Evolutionary conservation across 2,329 filamentous ascomycete genomes (phyloP).

Genomic region (Aspergillus sclerotialis): DNA sequence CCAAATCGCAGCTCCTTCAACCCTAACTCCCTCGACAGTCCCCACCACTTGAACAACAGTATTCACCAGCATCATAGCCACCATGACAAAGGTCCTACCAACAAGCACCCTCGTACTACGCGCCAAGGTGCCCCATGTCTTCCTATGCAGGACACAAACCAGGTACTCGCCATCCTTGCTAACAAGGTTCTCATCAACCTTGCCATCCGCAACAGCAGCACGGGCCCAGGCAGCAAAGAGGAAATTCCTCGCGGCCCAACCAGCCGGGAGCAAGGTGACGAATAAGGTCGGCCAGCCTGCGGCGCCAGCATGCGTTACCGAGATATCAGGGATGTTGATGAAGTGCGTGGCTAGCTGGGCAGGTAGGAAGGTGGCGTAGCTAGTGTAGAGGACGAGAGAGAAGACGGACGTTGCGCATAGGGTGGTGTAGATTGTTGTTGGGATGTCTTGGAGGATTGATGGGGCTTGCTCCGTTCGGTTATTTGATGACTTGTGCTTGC

Average conservation of each 20-base stretch:
- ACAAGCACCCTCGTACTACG: slow-evolving; percentile 57
- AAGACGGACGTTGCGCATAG: slow-evolving; percentile 68
- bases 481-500: slow-evolving; percentile 50
- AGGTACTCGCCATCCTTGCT: slow-evolving; percentile 65
- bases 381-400: slow-evolving; percentile 62
- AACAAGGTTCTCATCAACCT: slow-evolving; percentile 33
- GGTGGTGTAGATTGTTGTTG: slow-evolving; percentile 58
- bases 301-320: slow-evolving; percentile 58
- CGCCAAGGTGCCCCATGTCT: slow-evolving; percentile 55
- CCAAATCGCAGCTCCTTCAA: slow-evolving; percentile 64
- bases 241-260: slow-evolving; percentile 65
- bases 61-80: slow-evolving; percentile 41
- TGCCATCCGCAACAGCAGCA: slow-evolving; percentile 29
- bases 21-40: slow-evolving; percentile 63
- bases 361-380: slow-evolving; percentile 65
- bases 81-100: slow-evolving; percentile 52
- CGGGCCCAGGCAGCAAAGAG: slow-evolving; percentile 59
- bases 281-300: slow-evolving; percentile 41
- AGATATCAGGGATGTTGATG: slow-evolving; percentile 60
- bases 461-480: background rate
- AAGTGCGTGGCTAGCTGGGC: slow-evolving; percentile 69
- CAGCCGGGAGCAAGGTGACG: slow-evolving; percentile 58
- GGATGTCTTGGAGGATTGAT: slow-evolving; percentile 54
- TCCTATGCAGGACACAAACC: slow-evolving; percentile 54
- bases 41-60: slow-evolving; percentile 59